A percentile compares a stretch with the other conserved stretches of the same genome.
These are phyloP conservation scores for Clavariopsis aquatica DNA, from an alignment of 495 filamentous ascomycete species.

Conservation along the genomic window DNA sequence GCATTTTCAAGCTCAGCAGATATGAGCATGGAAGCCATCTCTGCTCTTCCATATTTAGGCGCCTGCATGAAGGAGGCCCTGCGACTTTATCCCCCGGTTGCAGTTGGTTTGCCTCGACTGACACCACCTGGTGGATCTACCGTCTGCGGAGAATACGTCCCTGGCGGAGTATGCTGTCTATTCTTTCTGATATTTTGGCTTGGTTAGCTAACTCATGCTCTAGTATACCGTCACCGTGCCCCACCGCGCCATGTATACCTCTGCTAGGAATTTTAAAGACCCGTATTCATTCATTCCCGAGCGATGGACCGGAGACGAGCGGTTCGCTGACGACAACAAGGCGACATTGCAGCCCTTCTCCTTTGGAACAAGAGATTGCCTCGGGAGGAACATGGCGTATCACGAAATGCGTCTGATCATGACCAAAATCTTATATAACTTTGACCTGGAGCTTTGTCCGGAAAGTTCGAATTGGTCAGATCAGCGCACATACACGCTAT, in stretches of 20 bases:
- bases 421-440: slow-evolving; percentile 39
- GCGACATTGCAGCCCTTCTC: slow-evolving; percentile 39
- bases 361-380: slow-evolving; percentile 40
- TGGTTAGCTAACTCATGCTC: no score
- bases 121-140: slow-evolving; percentile 38
- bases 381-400: slow-evolving; percentile 43
- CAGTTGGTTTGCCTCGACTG: slow-evolving; percentile 30
- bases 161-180: slow-evolving; percentile 40
- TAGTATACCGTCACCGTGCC: slow-evolving; percentile 48
- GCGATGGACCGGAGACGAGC: slow-evolving; percentile 37
- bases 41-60: slow-evolving; percentile 39
- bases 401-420: slow-evolving; percentile 45
- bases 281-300: slow-evolving; percentile 40
- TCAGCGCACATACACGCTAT: slow-evolving; percentile 42
- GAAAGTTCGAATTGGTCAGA: slow-evolving; percentile 41
- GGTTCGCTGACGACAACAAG: slow-evolving; percentile 33
- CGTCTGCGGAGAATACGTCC: slow-evolving; percentile 38
- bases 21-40: slow-evolving; percentile 51
- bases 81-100: slow-evolving; percentile 38
- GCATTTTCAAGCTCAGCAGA: slow-evolving; percentile 46
- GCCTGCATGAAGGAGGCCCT: slow-evolving; percentile 41
- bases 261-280: slow-evolving; percentile 44
- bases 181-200: background rate
- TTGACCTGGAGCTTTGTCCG: slow-evolving; percentile 41
- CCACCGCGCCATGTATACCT: slow-evolving; percentile 46